Evolutionary conservation across 1,139 yeast species (phyloP).

Genomic region (Lipomyces yarrowii): DNA sequence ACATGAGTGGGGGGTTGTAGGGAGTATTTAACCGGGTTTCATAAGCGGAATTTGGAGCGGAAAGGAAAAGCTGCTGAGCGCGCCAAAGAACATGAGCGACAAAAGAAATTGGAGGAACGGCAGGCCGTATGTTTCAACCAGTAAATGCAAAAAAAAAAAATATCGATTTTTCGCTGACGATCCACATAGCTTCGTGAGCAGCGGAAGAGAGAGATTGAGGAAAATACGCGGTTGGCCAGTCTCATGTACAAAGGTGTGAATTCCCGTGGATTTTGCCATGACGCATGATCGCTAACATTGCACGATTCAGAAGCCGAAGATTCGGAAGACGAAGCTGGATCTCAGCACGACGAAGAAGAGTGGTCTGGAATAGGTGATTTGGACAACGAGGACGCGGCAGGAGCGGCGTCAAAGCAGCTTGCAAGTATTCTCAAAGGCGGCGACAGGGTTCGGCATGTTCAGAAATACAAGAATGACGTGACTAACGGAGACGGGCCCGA

Average conservation of each 20-base stretch:
- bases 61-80: constrained; percentile 81
- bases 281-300: constrained; percentile 25
- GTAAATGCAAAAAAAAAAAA: not conserved
- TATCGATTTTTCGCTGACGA: not conserved
- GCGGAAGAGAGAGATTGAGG: constrained; percentile 64
- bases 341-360: constrained; percentile 35
- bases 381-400: constrained; percentile 37
- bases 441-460: constrained; percentile 32
- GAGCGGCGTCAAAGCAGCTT: constrained; percentile 41
- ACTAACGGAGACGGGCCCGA: not conserved
- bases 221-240: constrained; percentile 61
- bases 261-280: constrained; percentile 35
- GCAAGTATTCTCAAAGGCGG: constrained; percentile 28
- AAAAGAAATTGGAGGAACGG: constrained; percentile 75
- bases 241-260: constrained; percentile 53
- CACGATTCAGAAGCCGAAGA: constrained; percentile 28
- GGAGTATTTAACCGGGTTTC: constrained; percentile 92
- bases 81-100: constrained; percentile 73
- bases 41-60: constrained; percentile 85
- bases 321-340: constrained; percentile 1
- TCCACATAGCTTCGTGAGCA: constrained; percentile 58
- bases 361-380: constrained; percentile 44
- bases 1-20: constrained; percentile 33
- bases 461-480: constrained; percentile 39
- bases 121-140: constrained; percentile 36